These are phyloP conservation scores for Aechmea fasciata DNA, from an alignment of 176 grass and related monocot species.

Conservation along the genomic window DNA sequence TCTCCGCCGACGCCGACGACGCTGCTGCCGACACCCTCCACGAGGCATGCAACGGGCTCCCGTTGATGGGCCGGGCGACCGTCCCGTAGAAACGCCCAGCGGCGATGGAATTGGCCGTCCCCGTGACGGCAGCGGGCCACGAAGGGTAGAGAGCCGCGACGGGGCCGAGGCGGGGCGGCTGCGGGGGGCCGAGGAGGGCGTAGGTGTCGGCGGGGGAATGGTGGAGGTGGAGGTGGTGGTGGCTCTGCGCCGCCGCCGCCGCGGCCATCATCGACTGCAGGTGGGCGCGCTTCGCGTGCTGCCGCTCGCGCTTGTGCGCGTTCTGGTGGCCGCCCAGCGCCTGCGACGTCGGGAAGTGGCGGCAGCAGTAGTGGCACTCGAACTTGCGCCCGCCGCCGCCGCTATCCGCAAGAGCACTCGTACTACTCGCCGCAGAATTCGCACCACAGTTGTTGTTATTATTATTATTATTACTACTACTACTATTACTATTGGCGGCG, in stretches of 20 bases:
- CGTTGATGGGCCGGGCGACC: constrained; percentile 56
- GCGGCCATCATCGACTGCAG: constrained; percentile 68
- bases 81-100: constrained; percentile 34
- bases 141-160: constrained; percentile 34
- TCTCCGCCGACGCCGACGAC: constrained; percentile 26
- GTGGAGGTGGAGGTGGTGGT: constrained; percentile 39
- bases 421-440: too few relatives aligned
- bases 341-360: constrained; percentile 91
- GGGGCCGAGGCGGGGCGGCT: constrained; percentile 33
- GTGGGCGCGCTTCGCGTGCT: constrained; percentile 90
- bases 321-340: constrained; percentile 97
- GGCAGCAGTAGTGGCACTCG: constrained; percentile 98
- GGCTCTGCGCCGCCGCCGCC: constrained; percentile 3
- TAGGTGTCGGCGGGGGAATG: constrained; percentile 5
- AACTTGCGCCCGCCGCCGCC: constrained; percentile 53
- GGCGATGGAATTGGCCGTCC: constrained; percentile 10
- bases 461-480: too few relatives aligned
- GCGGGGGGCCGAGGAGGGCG: constrained; percentile 48
- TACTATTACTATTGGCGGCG: not conserved
- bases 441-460: too few relatives aligned
- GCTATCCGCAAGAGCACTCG: constrained; percentile 2
- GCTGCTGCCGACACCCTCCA: constrained; percentile 40
- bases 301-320: constrained; percentile 93
- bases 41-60: constrained; percentile 39
- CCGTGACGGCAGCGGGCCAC: constrained; percentile 18